A percentile compares a stretch with the other conserved stretches of the same genome.
phyloP scores from a whole-genome alignment of 768 basidiomycete species.

The Asterophora lycoperdoides region DNA sequence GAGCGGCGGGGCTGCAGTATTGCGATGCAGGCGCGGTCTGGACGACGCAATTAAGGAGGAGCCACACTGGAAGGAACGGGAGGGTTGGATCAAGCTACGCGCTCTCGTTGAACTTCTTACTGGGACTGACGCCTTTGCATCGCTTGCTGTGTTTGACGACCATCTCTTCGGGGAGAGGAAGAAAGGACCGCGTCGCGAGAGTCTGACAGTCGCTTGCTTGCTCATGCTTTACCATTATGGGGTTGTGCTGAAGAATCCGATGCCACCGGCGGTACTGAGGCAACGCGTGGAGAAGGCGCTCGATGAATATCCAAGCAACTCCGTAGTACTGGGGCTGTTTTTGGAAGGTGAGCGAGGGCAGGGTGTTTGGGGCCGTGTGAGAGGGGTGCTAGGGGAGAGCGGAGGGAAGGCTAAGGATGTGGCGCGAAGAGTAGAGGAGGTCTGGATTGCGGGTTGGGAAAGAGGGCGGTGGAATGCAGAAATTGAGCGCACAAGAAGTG shows the following conservation, averaged over 20 bases:
- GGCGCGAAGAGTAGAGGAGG: slow-evolving; percentile 56
- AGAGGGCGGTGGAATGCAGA: slow-evolving; percentile 66
- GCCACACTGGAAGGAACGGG: slow-evolving; percentile 49
- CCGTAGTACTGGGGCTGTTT: slow-evolving; percentile 67
- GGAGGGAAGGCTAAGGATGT: slow-evolving; percentile 49
- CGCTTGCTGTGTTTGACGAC: slow-evolving; percentile 40
- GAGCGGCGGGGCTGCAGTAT: slow-evolving; percentile 47
- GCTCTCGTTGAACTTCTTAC: slow-evolving; percentile 64
- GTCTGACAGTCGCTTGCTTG: slow-evolving; percentile 51
- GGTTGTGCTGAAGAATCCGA: slow-evolving; percentile 48
- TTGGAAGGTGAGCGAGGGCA: slow-evolving; percentile 74
- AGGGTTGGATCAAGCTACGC: slow-evolving; percentile 62
- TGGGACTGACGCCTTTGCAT: slow-evolving; percentile 34
- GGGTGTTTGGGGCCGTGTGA: slow-evolving; percentile 72
- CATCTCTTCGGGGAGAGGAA: slow-evolving; percentile 21
- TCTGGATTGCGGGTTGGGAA: slow-evolving; percentile 83
- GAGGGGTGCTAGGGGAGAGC: slow-evolving; percentile 50
- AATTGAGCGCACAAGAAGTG: slow-evolving; percentile 63
- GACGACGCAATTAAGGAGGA: slow-evolving; percentile 42
- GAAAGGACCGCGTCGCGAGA: slow-evolving; percentile 41
- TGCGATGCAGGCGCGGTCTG: slow-evolving; percentile 62
- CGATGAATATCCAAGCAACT: slow-evolving; percentile 62
- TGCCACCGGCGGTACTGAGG: slow-evolving; percentile 55
- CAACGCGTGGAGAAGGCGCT: slow-evolving; percentile 53
- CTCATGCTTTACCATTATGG: slow-evolving; percentile 60